Evolutionary conservation across 1,284 basidiomycete genomes (phyloP), one percentile per base, ranked within the genome.

Genomic region (Pascua sp.): DNA sequence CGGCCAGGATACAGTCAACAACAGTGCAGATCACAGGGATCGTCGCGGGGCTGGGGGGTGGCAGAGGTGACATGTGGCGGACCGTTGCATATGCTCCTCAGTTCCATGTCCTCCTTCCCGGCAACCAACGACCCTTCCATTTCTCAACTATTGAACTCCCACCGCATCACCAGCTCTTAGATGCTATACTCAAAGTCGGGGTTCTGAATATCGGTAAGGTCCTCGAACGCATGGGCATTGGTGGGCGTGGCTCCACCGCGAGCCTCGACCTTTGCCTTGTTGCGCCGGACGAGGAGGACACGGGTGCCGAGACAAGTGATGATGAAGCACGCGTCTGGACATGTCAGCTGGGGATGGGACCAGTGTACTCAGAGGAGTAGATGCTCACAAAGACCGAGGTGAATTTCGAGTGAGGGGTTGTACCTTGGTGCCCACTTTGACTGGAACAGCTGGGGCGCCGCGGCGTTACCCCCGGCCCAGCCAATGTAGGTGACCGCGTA

Each of bases 401-500:
- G 68, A 42, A 69, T 70, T 60, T 72, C 68, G 4, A 72, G 66
- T 15, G 61, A 57, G 57, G 61, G 57, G 32, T 63, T 41, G 61
- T 70, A 72, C 42, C 70, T 53, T 8, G 70, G 66, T 11, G 56
- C 60, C 70, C 70, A 72, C 8, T 42, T 46, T 7, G 56, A 42
- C 49, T 65, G 62, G 64, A 72, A 72, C n/a, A 68, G 47, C 51
- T 69, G 67, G 15, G 68, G 65, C 11, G 63, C 62, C 44, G 67
- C 59, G 9, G 68, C 66, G 42, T 72, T 72, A 1, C 70, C 69
- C 7, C 57, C 61, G 3, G 67, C 65, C 68, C 68, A 70, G 42
- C 57, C 65, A 39, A 68, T 59, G 59, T 55, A 60, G n/a, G 56
- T 57, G 41, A 62, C 18, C n/a, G 57, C 51, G 48, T 62, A 62